These are phyloP conservation scores for Afroboletus lepidellus DNA, from an alignment of 1,284 basidiomycete genomes.

Conservation along the genomic window DNA sequence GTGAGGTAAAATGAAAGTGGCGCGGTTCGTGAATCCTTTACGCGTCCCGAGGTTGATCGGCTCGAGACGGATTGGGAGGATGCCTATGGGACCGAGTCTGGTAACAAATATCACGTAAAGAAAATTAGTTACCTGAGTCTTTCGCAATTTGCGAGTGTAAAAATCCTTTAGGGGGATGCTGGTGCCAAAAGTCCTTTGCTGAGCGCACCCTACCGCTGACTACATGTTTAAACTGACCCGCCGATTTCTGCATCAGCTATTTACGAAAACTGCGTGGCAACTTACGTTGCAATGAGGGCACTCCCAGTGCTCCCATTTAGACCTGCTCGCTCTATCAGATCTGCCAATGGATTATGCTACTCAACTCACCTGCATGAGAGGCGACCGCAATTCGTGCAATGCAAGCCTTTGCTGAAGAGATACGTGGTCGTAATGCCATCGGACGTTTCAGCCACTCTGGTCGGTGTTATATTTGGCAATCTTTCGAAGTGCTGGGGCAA, in stretches of 20 bases:
- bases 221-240: constrained; percentile 12
- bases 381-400: constrained; percentile 65
- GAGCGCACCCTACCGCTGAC: constrained; percentile 25
- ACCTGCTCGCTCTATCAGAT: constrained; percentile 39
- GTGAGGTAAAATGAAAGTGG: constrained; percentile 49
- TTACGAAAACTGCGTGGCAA: neutral
- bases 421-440: constrained; percentile 48
- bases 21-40: constrained; percentile 34
- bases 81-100: constrained; percentile 28
- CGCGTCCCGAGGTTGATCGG: constrained; percentile 31
- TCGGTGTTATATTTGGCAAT: constrained; percentile 37
- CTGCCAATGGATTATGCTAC: neutral
- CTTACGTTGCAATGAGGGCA: constrained; percentile 50
- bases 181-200: constrained; percentile 45
- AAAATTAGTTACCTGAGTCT: constrained; percentile 25
- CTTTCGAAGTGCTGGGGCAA: constrained; percentile 22
- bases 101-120: neutral
- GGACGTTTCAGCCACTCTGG: constrained; percentile 17
- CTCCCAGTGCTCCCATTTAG: constrained; percentile 71
- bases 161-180: constrained; percentile 27
- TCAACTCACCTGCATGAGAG: constrained; percentile 62
- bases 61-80: constrained; percentile 25
- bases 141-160: constrained; percentile 32
- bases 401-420: constrained; percentile 64
- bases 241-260: neutral